phyloP scores from a whole-genome alignment of 768 basidiomycete species.

The Lanmaoa pseudosensibilis region DNA sequence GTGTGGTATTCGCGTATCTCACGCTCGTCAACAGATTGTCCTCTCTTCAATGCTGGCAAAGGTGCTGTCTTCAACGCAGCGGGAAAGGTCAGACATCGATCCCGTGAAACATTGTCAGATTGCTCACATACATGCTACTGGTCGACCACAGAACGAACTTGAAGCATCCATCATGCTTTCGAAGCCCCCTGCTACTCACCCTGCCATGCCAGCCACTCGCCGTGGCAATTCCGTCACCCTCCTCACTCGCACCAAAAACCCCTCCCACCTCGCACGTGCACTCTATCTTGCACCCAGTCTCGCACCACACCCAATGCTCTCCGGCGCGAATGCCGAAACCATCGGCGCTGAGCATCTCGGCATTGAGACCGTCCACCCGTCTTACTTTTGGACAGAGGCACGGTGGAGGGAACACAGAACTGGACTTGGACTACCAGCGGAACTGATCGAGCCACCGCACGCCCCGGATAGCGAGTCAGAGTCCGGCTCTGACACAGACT shows the following conservation, averaged over 20 bases:
- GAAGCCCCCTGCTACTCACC: conserved; percentile 66
- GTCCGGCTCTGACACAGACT: too few species aligned
- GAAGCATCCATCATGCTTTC: conserved; percentile 83
- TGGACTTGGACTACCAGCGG: too few species aligned
- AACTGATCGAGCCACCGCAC: too few species aligned
- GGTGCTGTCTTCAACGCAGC: conserved; percentile 82
- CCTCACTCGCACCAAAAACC: conserved; percentile 67
- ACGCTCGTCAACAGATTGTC: conserved; percentile 50
- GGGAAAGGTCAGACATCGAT: conserved; percentile 58
- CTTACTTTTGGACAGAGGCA: too few species aligned
- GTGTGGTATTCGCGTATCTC: background rate
- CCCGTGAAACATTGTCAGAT: background rate
- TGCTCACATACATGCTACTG: background rate
- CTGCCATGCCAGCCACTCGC: conserved; percentile 55
- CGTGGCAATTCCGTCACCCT: conserved; percentile 67
- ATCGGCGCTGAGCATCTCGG: conserved; percentile 55
- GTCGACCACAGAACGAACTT: conserved; percentile 65
- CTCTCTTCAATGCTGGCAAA: conserved; percentile 77
- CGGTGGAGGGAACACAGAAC: too few species aligned
- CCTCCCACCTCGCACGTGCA: conserved; percentile 65
- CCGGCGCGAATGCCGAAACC: conserved; percentile 61
- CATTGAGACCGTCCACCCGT: too few species aligned
- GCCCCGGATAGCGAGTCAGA: too few species aligned
- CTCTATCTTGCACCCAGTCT: conserved; percentile 64
- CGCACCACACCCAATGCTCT: conserved; percentile 71